A percentile compares a stretch with the other conserved stretches of the same genome.
These are phyloP conservation scores for Talaromyces adpressus DNA, from an alignment of 495 filamentous ascomycete genomes.

Conservation along the genomic window DNA sequence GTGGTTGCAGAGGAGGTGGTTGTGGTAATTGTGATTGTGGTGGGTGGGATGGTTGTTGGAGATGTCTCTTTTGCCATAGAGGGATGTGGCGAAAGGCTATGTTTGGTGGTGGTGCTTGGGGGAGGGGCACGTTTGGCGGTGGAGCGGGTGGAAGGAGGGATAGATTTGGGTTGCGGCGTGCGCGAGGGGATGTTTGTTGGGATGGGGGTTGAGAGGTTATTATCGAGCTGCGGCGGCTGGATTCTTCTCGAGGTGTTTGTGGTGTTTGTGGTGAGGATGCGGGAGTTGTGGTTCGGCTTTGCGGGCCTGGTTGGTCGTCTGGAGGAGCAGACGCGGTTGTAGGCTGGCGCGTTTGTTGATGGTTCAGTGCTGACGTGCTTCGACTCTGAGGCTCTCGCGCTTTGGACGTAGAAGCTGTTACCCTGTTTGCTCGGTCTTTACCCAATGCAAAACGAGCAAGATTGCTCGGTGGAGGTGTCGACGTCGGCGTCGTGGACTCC, in stretches of 20 bases:
- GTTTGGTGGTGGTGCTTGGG: constrained; percentile 4
- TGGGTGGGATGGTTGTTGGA: constrained; percentile 1
- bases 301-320: neutral
- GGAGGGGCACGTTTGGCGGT: constrained; percentile 6
- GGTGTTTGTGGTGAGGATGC: neutral
- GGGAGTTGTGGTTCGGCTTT: neutral
- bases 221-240: neutral
- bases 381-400: neutral
- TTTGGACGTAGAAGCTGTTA: neutral
- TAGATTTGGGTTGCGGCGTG: constrained; percentile 5
- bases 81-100: neutral
- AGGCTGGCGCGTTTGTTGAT: neutral
- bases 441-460: neutral
- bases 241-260: neutral
- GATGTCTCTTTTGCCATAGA: neutral
- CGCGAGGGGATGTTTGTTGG: constrained; percentile 8
- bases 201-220: neutral
- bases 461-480: neutral
- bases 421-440: neutral
- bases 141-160: constrained; percentile 6
- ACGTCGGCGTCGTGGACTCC: neutral
- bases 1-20: neutral
- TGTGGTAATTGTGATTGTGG: neutral
- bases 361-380: neutral
- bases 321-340: neutral